Conservation (phyloP, 2,329 filamentous ascomycete genomes). For the Cladosporium austrohemisphaericum region DNA sequence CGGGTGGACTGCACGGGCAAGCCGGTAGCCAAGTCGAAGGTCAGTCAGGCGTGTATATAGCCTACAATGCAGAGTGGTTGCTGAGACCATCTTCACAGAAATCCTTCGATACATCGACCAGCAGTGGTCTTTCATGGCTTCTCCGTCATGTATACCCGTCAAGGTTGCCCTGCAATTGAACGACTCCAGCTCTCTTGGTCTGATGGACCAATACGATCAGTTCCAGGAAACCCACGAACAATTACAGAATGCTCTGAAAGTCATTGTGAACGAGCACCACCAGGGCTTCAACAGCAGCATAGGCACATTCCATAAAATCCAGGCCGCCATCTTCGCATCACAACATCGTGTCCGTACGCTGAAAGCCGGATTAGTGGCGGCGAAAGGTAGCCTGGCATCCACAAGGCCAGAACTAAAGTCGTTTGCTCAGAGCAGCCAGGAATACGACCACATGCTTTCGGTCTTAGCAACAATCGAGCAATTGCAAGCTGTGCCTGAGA, state of each 20-base stretch:
- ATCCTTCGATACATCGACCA: constrained; percentile 77
- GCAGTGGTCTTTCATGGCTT: constrained; percentile 90
- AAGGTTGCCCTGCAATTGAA: constrained; percentile 93
- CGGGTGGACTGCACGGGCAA: constrained; percentile 32
- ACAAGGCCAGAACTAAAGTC: constrained; percentile 87
- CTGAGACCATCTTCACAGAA: constrained; percentile 36
- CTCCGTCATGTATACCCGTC: constrained; percentile 83
- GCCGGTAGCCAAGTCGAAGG: constrained; percentile 43
- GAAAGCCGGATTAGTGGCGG: constrained; percentile 75
- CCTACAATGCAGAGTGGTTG: constrained; percentile 8
- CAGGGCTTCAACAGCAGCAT: constrained; percentile 99
- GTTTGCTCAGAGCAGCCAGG: constrained; percentile 79
- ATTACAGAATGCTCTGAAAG: constrained; percentile 87
- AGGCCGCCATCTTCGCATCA: constrained; percentile 83
- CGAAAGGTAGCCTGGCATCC: constrained; percentile 78
- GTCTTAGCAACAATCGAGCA: constrained; percentile 71
- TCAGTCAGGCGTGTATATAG: constrained; percentile 23
- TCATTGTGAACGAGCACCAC: constrained; percentile 96
- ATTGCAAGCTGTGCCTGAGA: constrained; percentile 81
- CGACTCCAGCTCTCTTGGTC: constrained; percentile 87
- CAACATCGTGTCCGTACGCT: constrained; percentile 79
- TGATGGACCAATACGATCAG: constrained; percentile 80
- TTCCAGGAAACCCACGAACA: constrained; percentile 82
- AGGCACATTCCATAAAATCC: constrained; percentile 97
- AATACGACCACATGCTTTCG: constrained; percentile 85